phyloP scores from a whole-genome alignment of 2,329 filamentous ascomycete genomes.

The Talaromyces sp. region DNA sequence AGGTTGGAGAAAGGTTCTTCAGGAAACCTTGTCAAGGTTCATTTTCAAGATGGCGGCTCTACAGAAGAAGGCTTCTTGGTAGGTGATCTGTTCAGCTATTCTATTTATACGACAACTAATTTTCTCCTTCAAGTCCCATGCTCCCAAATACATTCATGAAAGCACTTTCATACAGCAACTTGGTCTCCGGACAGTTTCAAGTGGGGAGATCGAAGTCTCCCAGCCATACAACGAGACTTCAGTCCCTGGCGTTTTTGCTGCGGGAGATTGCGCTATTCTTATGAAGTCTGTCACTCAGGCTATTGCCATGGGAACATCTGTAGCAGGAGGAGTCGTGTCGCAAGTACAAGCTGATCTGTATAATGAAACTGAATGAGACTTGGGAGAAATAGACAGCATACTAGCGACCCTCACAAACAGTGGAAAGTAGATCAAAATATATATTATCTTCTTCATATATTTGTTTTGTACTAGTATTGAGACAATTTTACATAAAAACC shows the following conservation, averaged over 20 bases:
- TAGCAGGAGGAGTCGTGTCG: slow-evolving; percentile 2
- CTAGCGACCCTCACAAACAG: neutral
- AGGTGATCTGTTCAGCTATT: neutral
- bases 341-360: slow-evolving; percentile 1
- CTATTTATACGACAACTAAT: neutral
- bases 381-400: too few species aligned
- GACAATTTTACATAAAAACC: neutral
- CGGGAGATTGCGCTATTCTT: slow-evolving; percentile 1
- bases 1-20: slow-evolving; percentile 2
- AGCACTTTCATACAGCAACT: slow-evolving; percentile 1
- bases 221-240: slow-evolving; percentile 4
- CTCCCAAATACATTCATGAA: neutral
- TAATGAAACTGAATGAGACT: neutral
- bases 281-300: slow-evolving; percentile 7
- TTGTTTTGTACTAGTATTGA: too few species aligned
- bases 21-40: neutral
- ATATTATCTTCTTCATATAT: too few species aligned
- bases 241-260: slow-evolving; percentile 4
- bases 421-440: neutral
- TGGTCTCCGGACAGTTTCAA: slow-evolving; percentile 2
- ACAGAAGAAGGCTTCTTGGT: slow-evolving; percentile 8
- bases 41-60: slow-evolving; percentile 1
- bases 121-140: neutral
- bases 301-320: slow-evolving; percentile 5
- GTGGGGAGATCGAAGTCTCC: slow-evolving; percentile 7